Evolutionary conservation across 768 basidiomycete genomes (phyloP).

Genomic region (Leccinellum rugosiceps): DNA sequence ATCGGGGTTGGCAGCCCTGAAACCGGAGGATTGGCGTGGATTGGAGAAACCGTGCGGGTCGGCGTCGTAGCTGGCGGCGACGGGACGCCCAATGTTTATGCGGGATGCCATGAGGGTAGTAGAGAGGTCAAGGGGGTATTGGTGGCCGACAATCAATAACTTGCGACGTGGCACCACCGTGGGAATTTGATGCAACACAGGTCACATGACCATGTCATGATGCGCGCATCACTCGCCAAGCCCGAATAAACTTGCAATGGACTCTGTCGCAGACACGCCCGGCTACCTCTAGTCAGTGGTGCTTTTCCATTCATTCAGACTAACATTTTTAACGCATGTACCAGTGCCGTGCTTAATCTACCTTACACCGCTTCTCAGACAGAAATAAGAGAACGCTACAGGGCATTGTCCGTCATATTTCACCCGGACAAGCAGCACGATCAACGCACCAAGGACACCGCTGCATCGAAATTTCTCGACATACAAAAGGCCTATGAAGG

Average conservation of each 20-base stretch:
- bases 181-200: slow-evolving; percentile 12
- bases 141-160: background rate
- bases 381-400: slow-evolving; percentile 75
- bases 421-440: slow-evolving; percentile 84
- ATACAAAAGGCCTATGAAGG: slow-evolving; percentile 85
- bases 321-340: background rate
- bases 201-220: slow-evolving; percentile 22
- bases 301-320: background rate
- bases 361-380: slow-evolving; percentile 56
- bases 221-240: background rate
- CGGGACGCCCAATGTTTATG: slow-evolving; percentile 78
- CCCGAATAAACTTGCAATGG: background rate
- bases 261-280: slow-evolving; percentile 9
- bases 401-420: slow-evolving; percentile 68
- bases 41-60: slow-evolving; percentile 84
- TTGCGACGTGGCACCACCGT: slow-evolving; percentile 28
- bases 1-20: slow-evolving; percentile 77
- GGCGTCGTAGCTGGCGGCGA: slow-evolving; percentile 51
- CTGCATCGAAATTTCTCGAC: slow-evolving; percentile 66
- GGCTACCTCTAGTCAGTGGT: slow-evolving; percentile 31
- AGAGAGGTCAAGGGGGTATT: slow-evolving; percentile 2
- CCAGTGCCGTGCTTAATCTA: slow-evolving; percentile 66
- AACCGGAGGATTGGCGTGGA: slow-evolving; percentile 63
- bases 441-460: slow-evolving; percentile 51
- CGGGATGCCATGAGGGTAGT: slow-evolving; percentile 62